Conservation (phyloP, 2,329 filamentous ascomycete genomes). For the Beauveria australis region DNA sequence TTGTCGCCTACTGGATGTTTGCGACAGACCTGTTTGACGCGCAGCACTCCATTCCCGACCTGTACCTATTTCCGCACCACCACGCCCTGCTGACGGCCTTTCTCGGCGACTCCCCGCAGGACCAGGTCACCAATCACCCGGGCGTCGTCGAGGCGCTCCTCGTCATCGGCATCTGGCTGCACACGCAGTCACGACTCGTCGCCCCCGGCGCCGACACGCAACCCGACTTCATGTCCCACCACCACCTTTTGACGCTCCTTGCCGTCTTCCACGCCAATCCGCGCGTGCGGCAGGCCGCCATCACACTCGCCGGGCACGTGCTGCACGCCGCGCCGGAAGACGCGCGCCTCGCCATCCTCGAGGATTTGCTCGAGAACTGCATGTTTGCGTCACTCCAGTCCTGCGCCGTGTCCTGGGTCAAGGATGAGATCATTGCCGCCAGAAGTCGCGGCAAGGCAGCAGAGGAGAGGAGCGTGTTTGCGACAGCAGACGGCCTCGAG, state of each 20-base stretch:
- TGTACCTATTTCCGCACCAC: slow-evolving; percentile 55
- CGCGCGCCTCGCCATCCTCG: slow-evolving; percentile 51
- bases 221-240: slow-evolving; percentile 49
- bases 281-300: slow-evolving; percentile 46
- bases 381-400: slow-evolving; percentile 54
- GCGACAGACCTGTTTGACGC: slow-evolving; percentile 53
- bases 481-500: slow-evolving; percentile 46
- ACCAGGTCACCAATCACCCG: slow-evolving; percentile 38
- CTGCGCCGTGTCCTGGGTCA: slow-evolving; percentile 54
- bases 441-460: slow-evolving; percentile 16
- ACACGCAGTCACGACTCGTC: slow-evolving; percentile 39
- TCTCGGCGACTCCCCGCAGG: slow-evolving; percentile 41
- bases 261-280: slow-evolving; percentile 49
- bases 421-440: slow-evolving; percentile 51
- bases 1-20: slow-evolving; percentile 56
- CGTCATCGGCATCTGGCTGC: slow-evolving; percentile 51
- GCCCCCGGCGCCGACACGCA: slow-evolving; percentile 24
- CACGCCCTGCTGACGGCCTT: slow-evolving; percentile 44
- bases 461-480: slow-evolving; percentile 33
- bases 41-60: slow-evolving; percentile 41
- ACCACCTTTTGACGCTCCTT: slow-evolving; percentile 50
- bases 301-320: slow-evolving; percentile 42
- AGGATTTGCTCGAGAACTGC: slow-evolving; percentile 58
- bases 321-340: slow-evolving; percentile 52
- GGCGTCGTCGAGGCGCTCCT: slow-evolving; percentile 53